These are phyloP conservation scores for Chlorociboria aeruginascens DNA, from an alignment of 495 filamentous ascomycete genomes.

Conservation along the genomic window DNA sequence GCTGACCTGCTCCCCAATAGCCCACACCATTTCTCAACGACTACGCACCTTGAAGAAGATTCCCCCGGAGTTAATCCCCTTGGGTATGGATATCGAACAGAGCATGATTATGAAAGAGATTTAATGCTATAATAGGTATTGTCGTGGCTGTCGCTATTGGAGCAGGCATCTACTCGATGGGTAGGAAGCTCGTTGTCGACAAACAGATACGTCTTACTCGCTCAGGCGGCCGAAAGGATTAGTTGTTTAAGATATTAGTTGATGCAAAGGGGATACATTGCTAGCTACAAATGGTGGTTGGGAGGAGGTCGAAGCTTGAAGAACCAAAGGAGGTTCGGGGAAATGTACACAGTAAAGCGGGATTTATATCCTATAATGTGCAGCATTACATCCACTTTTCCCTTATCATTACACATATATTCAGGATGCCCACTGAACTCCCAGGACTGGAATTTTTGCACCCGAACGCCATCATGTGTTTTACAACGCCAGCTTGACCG, in stretches of 20 bases:
- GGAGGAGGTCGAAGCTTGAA: neutral
- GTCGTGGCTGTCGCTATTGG: slow-evolving; percentile 58
- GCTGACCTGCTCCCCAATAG: slow-evolving; percentile 30
- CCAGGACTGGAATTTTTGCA: no score
- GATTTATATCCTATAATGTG: slow-evolving; percentile 8
- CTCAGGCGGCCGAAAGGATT: slow-evolving; percentile 18
- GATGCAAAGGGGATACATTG: neutral
- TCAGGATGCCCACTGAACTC: no score
- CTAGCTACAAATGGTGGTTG: neutral
- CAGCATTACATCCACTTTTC: neutral
- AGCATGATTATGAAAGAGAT: neutral
- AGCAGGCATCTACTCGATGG: slow-evolving; percentile 69
- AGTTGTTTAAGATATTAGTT: neutral
- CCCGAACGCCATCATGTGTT: no score
- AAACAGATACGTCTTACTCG: slow-evolving; percentile 73
- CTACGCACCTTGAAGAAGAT: slow-evolving; percentile 76
- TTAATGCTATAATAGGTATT: slow-evolving; percentile 42
- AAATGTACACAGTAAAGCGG: slow-evolving; percentile 12
- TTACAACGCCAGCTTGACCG: no score
- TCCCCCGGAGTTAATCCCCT: slow-evolving; percentile 87
- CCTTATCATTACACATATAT: neutral
- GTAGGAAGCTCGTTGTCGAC: slow-evolving; percentile 73
- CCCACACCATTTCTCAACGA: slow-evolving; percentile 95
- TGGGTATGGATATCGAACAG: slow-evolving; percentile 48
- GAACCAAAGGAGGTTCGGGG: neutral